A percentile compares a stretch with the other conserved stretches of the same genome.
Conservation (phyloP, 345 rosid species). For the Ceriops decandra region DNA sequence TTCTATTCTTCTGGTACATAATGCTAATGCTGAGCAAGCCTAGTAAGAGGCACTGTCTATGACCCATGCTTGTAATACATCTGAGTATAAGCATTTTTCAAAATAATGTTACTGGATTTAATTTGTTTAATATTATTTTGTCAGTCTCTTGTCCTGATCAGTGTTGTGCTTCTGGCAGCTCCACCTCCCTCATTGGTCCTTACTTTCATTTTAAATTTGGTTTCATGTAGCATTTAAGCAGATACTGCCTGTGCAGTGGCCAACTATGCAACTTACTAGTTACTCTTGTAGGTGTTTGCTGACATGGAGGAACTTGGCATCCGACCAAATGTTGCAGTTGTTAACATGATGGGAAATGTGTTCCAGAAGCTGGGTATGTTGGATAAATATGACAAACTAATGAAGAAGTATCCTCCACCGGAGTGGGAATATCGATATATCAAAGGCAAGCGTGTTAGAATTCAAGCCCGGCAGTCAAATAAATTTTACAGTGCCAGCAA, state of each 20-base stretch:
- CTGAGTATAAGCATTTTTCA: too few species aligned
- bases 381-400: conserved; percentile 65
- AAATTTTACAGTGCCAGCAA: conserved; percentile 29
- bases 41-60: too few species aligned
- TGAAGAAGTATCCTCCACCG: conserved; percentile 76
- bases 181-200: too few species aligned
- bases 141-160: too few species aligned
- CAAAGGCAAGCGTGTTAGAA: conserved; percentile 78
- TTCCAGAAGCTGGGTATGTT: conserved; percentile 62
- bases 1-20: not conserved
- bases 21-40: not conserved
- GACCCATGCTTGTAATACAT: too few species aligned
- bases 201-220: not conserved
- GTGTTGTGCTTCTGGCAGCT: too few species aligned
- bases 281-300: conserved; percentile 63
- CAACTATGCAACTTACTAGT: conserved; percentile 2
- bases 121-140: too few species aligned
- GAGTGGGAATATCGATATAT: conserved; percentile 68
- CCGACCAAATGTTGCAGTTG: conserved; percentile 53
- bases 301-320: conserved; percentile 98
- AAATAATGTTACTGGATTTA: too few species aligned
- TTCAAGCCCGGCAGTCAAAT: conserved; percentile 44
- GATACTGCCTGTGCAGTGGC: not conserved
- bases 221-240: conserved; percentile 1
- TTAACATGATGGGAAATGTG: conserved; percentile 66